Conservation (phyloP, 2,329 filamentous ascomycete genomes). For the Teratosphaeriaceae sp. region DNA sequence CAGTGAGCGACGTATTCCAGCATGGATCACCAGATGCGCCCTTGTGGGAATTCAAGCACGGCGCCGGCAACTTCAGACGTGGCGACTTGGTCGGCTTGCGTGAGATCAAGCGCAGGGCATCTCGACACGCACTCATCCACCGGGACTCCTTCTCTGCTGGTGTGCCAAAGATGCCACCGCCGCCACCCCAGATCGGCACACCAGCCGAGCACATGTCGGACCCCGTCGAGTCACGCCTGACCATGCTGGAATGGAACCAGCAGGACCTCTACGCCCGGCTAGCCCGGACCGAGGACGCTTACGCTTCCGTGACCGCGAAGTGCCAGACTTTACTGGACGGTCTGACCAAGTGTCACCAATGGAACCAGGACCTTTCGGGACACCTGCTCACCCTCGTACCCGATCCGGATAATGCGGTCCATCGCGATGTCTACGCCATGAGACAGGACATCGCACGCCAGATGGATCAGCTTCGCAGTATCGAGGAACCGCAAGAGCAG, state of each 20-base stretch:
- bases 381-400: constrained; percentile 68
- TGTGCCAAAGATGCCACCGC: constrained; percentile 59
- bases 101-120: constrained; percentile 93
- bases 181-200: constrained; percentile 64
- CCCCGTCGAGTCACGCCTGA: constrained; percentile 66
- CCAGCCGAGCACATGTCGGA: constrained; percentile 63
- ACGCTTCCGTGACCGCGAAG: constrained; percentile 70
- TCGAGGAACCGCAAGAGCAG: constrained; percentile 59
- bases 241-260: constrained; percentile 70
- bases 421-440: constrained; percentile 63
- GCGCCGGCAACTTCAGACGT: constrained; percentile 92
- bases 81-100: constrained; percentile 85
- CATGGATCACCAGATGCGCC: constrained; percentile 89
- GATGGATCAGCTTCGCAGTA: constrained; percentile 49
- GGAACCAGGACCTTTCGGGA: constrained; percentile 78
- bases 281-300: constrained; percentile 75
- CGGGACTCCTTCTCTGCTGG: constrained; percentile 73
- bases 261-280: constrained; percentile 74
- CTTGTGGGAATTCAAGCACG: constrained; percentile 98
- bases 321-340: constrained; percentile 78
- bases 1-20: constrained; percentile 97
- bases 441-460: constrained; percentile 58
- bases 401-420: constrained; percentile 66
- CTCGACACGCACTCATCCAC: constrained; percentile 86
- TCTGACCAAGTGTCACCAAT: constrained; percentile 66